Conservation (phyloP, 768 basidiomycete genomes). For the Agrocybe pediades region DNA sequence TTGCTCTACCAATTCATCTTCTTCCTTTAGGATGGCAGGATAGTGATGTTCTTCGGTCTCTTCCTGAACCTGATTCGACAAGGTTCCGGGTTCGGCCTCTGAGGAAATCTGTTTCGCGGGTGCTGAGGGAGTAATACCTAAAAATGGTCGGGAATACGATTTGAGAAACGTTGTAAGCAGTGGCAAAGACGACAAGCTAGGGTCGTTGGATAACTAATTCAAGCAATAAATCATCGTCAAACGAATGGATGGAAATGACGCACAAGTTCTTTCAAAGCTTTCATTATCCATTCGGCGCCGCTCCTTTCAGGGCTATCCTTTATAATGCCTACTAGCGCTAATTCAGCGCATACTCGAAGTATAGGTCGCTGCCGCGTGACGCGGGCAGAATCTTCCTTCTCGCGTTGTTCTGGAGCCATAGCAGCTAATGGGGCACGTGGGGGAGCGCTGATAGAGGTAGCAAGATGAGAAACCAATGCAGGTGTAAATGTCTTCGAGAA, state of each 20-base stretch:
- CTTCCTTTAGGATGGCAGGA: conserved; percentile 46
- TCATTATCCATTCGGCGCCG: conserved; percentile 91
- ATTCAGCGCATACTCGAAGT: conserved; percentile 85
- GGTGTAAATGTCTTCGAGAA: conserved; percentile 83
- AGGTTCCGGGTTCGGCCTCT: conserved; percentile 54
- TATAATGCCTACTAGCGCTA: conserved; percentile 86
- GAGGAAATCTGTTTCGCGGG: conserved; percentile 60
- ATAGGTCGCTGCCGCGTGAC: conserved; percentile 83
- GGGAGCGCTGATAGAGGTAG: conserved; percentile 59
- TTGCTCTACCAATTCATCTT: conserved; percentile 79
- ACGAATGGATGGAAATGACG: conserved; percentile 23
- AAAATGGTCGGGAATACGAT: conserved; percentile 84
- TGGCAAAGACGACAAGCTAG: conserved; percentile 83
- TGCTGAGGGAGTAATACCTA: conserved; percentile 67
- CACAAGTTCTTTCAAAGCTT: conserved; percentile 82
- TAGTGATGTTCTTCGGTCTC: conserved; percentile 35
- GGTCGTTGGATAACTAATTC: conserved; percentile 82
- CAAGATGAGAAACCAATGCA: conserved; percentile 60
- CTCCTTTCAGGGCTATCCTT: conserved; percentile 69
- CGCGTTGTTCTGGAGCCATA: conserved; percentile 75
- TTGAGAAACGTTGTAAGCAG: conserved; percentile 92
- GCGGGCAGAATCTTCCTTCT: conserved; percentile 87
- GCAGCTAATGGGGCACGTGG: conserved; percentile 55
- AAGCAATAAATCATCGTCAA: conserved; percentile 7
- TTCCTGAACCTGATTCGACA: conserved; percentile 40